Conservation (phyloP, 2,329 filamentous ascomycete species). For the Neodidymelliopsis sp. region DNA sequence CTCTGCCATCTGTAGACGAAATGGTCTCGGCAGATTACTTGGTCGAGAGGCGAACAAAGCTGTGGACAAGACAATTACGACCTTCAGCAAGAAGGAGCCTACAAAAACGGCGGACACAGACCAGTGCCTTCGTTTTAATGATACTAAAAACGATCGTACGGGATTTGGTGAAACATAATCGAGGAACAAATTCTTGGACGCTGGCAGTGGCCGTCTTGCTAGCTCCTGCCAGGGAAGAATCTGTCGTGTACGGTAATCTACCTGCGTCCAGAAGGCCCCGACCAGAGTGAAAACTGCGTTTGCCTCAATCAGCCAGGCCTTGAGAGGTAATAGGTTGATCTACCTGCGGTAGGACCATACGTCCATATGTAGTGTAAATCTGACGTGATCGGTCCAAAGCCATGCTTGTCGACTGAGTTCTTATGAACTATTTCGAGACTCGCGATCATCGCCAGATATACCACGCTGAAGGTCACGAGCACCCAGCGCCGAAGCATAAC, state of each 20-base stretch:
- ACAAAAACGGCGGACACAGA: not conserved
- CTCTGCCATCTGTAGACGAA: not conserved
- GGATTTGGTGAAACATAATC: conserved; percentile 17
- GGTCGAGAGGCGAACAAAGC: not conserved
- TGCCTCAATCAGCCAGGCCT: not conserved
- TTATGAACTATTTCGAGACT: too few species aligned
- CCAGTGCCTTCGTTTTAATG: not conserved
- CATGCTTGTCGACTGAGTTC: too few species aligned
- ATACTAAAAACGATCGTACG: not conserved
- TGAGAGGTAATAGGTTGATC: not conserved
- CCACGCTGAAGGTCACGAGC: too few species aligned
- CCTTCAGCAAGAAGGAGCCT: not conserved
- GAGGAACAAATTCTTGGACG: conserved; percentile 12
- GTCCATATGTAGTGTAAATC: conserved; percentile 18
- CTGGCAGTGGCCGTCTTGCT: conserved; percentile 1
- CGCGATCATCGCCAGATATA: too few species aligned
- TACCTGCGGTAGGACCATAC: conserved; percentile 18
- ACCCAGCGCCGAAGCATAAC: too few species aligned
- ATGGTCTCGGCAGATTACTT: not conserved
- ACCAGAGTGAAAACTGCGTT: conserved; percentile 15
- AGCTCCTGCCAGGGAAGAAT: conserved; percentile 15
- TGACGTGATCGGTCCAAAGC: too few species aligned
- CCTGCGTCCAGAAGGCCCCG: conserved; percentile 15
- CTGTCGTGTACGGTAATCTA: conserved; percentile 11
- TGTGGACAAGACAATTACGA: not conserved